These are phyloP conservation scores for Solanum lycopersicoides DNA, from an alignment of 257 asterid genomes.

Conservation along the genomic window DNA sequence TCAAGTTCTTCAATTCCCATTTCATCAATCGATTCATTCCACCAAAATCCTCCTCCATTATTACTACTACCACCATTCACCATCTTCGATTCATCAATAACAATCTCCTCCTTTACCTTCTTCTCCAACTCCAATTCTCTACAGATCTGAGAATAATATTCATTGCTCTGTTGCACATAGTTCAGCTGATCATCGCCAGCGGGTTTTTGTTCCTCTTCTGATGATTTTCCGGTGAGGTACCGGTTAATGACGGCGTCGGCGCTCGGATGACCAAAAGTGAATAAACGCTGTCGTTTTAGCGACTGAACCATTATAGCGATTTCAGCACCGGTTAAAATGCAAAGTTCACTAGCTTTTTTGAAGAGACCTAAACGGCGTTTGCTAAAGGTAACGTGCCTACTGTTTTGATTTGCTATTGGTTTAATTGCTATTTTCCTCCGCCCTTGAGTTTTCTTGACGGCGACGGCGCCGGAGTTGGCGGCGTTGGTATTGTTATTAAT, in stretches of 20 bases:
- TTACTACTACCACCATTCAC: neutral
- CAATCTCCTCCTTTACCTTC: neutral
- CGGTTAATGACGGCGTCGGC: conserved; percentile 7
- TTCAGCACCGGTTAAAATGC: neutral
- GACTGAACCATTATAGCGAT: conserved; percentile 21
- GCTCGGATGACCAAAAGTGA: conserved; percentile 12
- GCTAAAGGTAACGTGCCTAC: conserved; percentile 17
- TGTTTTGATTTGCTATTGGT: conserved; percentile 11
- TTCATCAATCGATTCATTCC: conserved; percentile 20
- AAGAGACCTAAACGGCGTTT: conserved; percentile 22
- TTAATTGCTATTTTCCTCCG: neutral
- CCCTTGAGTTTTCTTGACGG: conserved; percentile 11
- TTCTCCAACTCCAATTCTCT: neutral
- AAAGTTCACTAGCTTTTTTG: conserved; percentile 22
- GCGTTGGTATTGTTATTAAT: neutral
- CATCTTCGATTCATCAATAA: neutral
- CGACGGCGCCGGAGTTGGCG: too few species aligned
- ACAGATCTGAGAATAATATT: conserved; percentile 13
- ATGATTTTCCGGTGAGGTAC: neutral
- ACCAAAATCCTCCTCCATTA: conserved; percentile 13
- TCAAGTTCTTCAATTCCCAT: conserved; percentile 33
- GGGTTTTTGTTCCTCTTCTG: neutral
- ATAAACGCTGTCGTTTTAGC: conserved; percentile 5
- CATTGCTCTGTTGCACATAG: conserved; percentile 2
- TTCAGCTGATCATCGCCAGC: neutral